Evolutionary conservation across 306 rosid species (phyloP).

Genomic region (Vigna reflexopilosa): DNA sequence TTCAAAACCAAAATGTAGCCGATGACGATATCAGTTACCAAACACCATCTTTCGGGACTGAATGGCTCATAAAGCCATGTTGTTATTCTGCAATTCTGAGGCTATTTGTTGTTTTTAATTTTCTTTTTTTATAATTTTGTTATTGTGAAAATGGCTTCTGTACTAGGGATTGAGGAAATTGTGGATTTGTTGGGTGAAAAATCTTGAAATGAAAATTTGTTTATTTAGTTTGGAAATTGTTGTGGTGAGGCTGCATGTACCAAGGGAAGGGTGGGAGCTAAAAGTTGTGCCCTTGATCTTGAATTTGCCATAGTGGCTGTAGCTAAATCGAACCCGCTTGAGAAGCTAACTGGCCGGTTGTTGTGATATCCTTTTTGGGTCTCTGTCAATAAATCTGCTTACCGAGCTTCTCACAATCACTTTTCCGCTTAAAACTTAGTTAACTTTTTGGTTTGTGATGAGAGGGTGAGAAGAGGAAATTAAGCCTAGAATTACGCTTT

Average conservation of each 20-base stretch:
- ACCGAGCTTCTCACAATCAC: conserved; percentile 72
- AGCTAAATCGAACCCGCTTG: conserved; percentile 55
- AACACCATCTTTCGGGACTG: conserved; percentile 85
- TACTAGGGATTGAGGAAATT: not conserved
- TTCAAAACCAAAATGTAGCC: conserved; percentile 32
- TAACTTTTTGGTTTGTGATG: not conserved
- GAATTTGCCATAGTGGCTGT: conserved; percentile 91
- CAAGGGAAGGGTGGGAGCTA: conserved; percentile 62
- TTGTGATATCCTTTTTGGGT: conserved; percentile 54
- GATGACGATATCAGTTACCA: conserved; percentile 51
- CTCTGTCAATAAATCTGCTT: conserved; percentile 85
- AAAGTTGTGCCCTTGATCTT: conserved; percentile 59
- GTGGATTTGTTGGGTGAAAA: not conserved
- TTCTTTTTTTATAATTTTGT: too few relatives aligned
- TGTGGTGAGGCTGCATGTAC: conserved; percentile 68
- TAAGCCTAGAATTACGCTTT: conserved; percentile 51
- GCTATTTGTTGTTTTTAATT: not conserved
- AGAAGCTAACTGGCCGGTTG: conserved; percentile 87
- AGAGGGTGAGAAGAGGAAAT: conserved; percentile 73
- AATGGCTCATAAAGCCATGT: conserved; percentile 59
- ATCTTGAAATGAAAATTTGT: not conserved
- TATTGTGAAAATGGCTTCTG: not conserved
- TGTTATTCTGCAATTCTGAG: conserved; percentile 70
- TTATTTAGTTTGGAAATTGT: not conserved
- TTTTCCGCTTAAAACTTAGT: too few relatives aligned